These are phyloP conservation scores for Carex cristatella DNA, from an alignment of 176 grass and related monocot genomes.

Conservation along the genomic window DNA sequence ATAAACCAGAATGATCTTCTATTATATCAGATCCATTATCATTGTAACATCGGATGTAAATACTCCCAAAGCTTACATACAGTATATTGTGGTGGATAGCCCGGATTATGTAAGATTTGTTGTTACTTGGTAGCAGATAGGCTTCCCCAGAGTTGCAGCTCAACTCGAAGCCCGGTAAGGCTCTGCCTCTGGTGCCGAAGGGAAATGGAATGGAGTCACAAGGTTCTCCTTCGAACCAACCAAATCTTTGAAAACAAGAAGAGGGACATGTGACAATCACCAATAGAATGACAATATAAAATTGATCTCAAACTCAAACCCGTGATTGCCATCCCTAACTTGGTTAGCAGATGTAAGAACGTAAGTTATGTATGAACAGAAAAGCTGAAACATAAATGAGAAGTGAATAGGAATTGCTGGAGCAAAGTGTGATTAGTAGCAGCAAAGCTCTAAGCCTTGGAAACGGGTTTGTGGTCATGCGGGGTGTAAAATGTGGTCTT, in stretches of 20 bases:
- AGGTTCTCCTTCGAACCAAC: not conserved
- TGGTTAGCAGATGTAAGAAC: not conserved
- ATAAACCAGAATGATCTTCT: not conserved
- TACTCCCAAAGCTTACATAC: not conserved
- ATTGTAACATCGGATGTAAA: not conserved
- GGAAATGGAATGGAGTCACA: not conserved
- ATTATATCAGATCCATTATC: not conserved
- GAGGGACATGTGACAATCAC: not conserved
- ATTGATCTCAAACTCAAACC: not conserved
- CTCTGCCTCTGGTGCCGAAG: not conserved
- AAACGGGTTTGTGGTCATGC: too few species aligned
- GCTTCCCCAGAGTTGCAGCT: not conserved
- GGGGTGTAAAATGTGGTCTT: too few species aligned
- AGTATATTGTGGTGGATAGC: not conserved
- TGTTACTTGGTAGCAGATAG: not conserved
- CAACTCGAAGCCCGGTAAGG: not conserved
- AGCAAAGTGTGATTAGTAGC: too few species aligned
- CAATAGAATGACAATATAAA: not conserved
- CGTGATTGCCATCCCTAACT: not conserved
- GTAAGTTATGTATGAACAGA: too few species aligned
- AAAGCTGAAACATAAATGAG: too few species aligned
- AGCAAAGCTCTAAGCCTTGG: too few species aligned
- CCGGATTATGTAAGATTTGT: not conserved
- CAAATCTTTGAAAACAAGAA: not conserved
- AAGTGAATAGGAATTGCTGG: too few species aligned